Base-by-base conservation (phyloP, 495 filamentous ascomycete species). In the Penicillium psychrofluorescens region DNA sequence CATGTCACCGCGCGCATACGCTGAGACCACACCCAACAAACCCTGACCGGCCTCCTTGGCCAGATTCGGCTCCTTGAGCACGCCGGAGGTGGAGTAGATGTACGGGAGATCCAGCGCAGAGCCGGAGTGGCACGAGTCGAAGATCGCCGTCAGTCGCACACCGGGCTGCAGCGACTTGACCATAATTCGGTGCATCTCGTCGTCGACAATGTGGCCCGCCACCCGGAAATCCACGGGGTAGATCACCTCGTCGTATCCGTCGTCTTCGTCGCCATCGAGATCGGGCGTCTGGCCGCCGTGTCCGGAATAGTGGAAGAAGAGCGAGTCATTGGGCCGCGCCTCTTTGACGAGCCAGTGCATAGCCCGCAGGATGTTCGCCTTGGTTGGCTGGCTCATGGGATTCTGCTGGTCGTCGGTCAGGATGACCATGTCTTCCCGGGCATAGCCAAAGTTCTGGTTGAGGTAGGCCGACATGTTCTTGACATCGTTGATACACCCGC, bases 281-380 rank as follows among this genome's bases (percentile, higher is more conserved):
- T 98, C 92, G 51, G 85, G 85, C n/a, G 92, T 96, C 62, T 96
- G 92, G 43, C 92, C 92, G 45, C 92, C 92, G 66, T 98, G 92
- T 30, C 92, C 91, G 16, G 92, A 97, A 62, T 95, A 98, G 63
- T 98, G 92, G 72, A 98, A 96, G 70, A 98, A 98, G 31, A 98
- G 75, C 10, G 92, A 95, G 57, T 98, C 92, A 58, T 96, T 95
- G 0, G 92, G 86, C 42, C 77, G 78, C 13, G 91, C 91, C 61
- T 95, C 91, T 65, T 95, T 96, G 32, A 97, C 89, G 27, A 98
- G 71, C 92, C 92, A 98, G 63, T 95, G 91, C 92, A 97, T 97
- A 14, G 92, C 92, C 13, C 94, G 79, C 22, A 98, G 67, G 44
- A 98, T 96, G 56, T 98, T 98, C 43, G 85, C 84, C 64, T 95